Conservation (phyloP, 2,329 filamentous ascomycete genomes). For the Bipolaris cookei region DNA sequence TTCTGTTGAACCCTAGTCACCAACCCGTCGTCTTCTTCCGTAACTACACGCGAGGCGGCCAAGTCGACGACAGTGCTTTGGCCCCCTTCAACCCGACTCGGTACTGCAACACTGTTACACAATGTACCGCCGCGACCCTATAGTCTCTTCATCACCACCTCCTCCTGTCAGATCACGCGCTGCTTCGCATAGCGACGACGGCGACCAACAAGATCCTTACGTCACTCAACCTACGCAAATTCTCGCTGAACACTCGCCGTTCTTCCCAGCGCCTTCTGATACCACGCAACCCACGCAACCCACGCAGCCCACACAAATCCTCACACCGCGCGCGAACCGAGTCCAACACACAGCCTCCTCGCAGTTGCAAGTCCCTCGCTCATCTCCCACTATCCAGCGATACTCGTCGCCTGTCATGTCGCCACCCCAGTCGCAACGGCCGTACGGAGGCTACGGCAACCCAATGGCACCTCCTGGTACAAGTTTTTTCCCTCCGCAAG, state of each 20-base stretch:
- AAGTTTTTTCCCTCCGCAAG: conserved; percentile 59
- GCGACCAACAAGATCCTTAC: conserved; percentile 58
- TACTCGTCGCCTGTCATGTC: conserved; percentile 50
- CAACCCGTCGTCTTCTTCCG: conserved; percentile 5
- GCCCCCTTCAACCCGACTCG: not conserved
- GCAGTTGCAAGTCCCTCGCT: conserved; percentile 83
- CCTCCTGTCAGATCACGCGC: conserved; percentile 20
- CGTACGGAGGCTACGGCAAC: conserved; percentile 64
- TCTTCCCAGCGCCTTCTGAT: conserved; percentile 35
- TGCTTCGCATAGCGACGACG: conserved; percentile 54
- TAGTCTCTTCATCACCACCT: conserved; percentile 43
- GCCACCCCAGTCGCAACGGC: conserved; percentile 70
- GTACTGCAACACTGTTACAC: conserved; percentile 13
- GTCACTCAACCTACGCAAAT: conserved; percentile 51
- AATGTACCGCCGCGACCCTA: conserved; percentile 46
- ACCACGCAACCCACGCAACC: conserved; percentile 66
- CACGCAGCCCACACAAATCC: conserved; percentile 68
- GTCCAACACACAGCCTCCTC: conserved; percentile 36
- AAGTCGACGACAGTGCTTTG: conserved; percentile 1
- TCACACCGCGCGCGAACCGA: conserved; percentile 52
- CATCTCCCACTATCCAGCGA: conserved; percentile 68
- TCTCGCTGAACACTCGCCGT: conserved; percentile 35
- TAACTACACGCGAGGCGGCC: conserved; percentile 6
- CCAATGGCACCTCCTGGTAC: conserved; percentile 82
- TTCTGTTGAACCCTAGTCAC: conserved; percentile 3